These are phyloP conservation scores for Alternaria novae-zelandiae DNA, from an alignment of 2,329 filamentous ascomycete species.

Conservation along the genomic window DNA sequence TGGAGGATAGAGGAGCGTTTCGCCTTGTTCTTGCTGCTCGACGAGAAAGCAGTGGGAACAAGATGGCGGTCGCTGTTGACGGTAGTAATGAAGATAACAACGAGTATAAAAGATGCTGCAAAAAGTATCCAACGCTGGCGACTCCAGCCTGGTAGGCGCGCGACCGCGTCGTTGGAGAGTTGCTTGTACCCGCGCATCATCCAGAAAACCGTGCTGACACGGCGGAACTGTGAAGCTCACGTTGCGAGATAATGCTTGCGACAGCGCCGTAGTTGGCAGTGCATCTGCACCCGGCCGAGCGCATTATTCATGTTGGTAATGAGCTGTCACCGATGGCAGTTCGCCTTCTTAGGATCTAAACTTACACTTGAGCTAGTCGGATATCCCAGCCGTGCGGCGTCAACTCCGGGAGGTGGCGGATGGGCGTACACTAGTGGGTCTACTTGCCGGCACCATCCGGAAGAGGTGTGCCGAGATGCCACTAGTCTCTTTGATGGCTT, in stretches of 20 bases:
- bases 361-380: background rate
- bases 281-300: background rate
- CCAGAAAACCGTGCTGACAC: background rate
- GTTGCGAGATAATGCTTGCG: background rate
- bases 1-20: background rate
- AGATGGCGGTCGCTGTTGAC: background rate
- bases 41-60: background rate
- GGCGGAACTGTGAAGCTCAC: background rate
- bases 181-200: constrained; percentile 1
- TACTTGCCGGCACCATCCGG: background rate
- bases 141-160: background rate
- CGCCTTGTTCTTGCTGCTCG: background rate
- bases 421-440: background rate
- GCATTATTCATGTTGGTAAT: background rate
- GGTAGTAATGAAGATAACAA: background rate
- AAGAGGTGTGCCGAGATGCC: background rate
- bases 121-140: background rate
- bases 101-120: background rate
- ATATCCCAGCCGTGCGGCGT: background rate
- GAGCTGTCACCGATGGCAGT: background rate
- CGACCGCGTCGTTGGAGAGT: background rate
- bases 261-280: background rate
- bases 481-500: background rate
- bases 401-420: background rate
- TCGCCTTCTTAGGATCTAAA: background rate